A percentile compares a stretch with the other conserved stretches of the same genome.
phyloP scores from a whole-genome alignment of 169 alveolate genomes.

The Theileria orientalis region DNA sequence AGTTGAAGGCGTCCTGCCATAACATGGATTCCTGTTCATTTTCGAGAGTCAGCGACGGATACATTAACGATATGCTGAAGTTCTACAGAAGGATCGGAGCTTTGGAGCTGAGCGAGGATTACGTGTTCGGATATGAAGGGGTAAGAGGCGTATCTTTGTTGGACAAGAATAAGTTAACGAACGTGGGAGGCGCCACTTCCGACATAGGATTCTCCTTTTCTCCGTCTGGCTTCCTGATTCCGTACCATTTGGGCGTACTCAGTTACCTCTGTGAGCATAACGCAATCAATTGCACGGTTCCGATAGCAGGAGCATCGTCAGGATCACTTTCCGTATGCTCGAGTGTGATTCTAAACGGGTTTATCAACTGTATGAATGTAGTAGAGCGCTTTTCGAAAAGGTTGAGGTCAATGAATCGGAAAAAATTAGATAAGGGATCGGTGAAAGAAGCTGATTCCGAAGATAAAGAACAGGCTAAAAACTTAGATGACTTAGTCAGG shows the following conservation, averaged over 20 bases:
- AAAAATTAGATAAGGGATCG: background rate
- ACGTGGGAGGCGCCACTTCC: background rate
- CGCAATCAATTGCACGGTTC: constrained; percentile 61
- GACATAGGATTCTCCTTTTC: constrained; percentile 71
- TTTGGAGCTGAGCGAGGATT: background rate
- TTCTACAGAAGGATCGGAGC: constrained; percentile 17
- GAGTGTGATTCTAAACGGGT: constrained; percentile 30
- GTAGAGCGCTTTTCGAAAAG: constrained; percentile 28
- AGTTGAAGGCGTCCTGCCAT: background rate
- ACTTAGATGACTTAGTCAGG: constrained; percentile 52
- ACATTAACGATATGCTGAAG: background rate
- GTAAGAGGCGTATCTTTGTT: background rate
- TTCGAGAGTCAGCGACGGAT: background rate
- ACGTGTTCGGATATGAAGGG: background rate
- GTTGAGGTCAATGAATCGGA: background rate
- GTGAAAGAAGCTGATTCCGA: too few relatives aligned
- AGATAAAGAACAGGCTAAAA: too few relatives aligned
- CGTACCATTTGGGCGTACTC: constrained; percentile 71
- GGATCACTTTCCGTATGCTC: constrained; percentile 67
- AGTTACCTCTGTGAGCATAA: constrained; percentile 67
- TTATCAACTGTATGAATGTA: constrained; percentile 46
- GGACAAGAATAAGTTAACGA: background rate
- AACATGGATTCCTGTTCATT: background rate
- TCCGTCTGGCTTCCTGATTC: constrained; percentile 73
- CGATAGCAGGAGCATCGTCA: constrained; percentile 73